These are phyloP conservation scores for Aspergillus clavatus DNA, from an alignment of 2,329 filamentous ascomycete species.

Conservation along the genomic window DNA sequence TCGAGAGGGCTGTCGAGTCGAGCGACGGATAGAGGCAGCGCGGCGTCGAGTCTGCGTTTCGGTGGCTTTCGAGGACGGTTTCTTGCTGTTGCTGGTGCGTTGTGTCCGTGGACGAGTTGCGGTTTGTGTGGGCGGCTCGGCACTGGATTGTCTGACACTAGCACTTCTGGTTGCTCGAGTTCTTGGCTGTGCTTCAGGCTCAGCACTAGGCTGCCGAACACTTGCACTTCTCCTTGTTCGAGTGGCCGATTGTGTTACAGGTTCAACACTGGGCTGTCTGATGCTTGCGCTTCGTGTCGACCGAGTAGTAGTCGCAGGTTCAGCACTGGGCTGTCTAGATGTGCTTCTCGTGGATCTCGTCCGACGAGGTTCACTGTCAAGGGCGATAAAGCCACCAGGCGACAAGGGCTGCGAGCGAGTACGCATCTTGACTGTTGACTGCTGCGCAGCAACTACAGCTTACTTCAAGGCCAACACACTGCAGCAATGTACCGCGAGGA, in stretches of 20 bases:
- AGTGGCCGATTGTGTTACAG: constrained; percentile 2
- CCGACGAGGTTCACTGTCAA: constrained; percentile 23
- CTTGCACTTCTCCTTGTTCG: neutral
- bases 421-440: constrained; percentile 27
- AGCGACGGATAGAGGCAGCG: constrained; percentile 7
- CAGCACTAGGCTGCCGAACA: too few species aligned
- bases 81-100: constrained; percentile 13
- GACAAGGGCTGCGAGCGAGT: constrained; percentile 37
- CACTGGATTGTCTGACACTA: constrained; percentile 7
- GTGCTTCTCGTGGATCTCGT: constrained; percentile 18
- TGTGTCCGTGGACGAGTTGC: constrained; percentile 13
- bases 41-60: constrained; percentile 10
- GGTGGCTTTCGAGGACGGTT: constrained; percentile 4
- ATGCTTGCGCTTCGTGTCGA: neutral
- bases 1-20: constrained; percentile 13
- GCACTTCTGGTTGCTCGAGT: constrained; percentile 11
- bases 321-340: constrained; percentile 9
- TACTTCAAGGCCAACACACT: neutral
- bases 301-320: constrained; percentile 7
- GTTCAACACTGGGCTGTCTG: too few species aligned
- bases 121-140: constrained; percentile 9
- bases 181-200: neutral
- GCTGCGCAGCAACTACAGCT: constrained; percentile 1
- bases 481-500: neutral
- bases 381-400: constrained; percentile 30